Base-by-base conservation (phyloP, 1,284 basidiomycete genomes). In the Sporisorium reilianum region DNA sequence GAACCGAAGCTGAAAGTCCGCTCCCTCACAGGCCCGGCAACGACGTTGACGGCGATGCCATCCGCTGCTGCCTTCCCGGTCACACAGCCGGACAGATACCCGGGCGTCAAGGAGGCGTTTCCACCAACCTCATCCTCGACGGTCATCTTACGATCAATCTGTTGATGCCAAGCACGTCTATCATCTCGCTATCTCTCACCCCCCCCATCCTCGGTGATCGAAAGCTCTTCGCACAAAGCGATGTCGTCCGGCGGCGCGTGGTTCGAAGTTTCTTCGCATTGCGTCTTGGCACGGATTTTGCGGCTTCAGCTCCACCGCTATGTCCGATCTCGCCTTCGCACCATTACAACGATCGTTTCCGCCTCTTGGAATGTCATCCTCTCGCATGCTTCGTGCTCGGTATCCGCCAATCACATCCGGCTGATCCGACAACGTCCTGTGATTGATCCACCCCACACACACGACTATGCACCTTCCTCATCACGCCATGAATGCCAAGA, bases 261-360 rank as follows among this genome's bases (percentile, higher is more conserved):
- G 8, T 5, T 18, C 3, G 36, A 9, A 11, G n/a, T 14, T 32
- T 57, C 64, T 62, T 62, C 65, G 23, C 38, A 40, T 30, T 22
- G 5, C n/a, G 10, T 45, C 65, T 62, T 58, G 58, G 59, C 65
- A 56, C 26, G 40, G 57, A 18, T 45, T 28, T 46, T 23, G 23
- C 58, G 32, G 30, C 23, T 9, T 54, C 41, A 10, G 7, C n/a
- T n/a, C n/a, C n/a, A n/a, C n/a, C n/a, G n/a, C n/a, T n/a, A n/a
- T n/a, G n/a, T n/a, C n/a, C n/a, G n/a, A n/a, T n/a, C n/a, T n/a
- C n/a, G n/a, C n/a, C n/a, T n/a, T n/a, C n/a, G n/a, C n/a, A n/a
- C n/a, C n/a, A n/a, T n/a, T n/a, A n/a, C n/a, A n/a, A n/a, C n/a
- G n/a, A n/a, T n/a, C n/a, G n/a, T n/a, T n/a, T n/a, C n/a, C n/a